Base-by-base conservation (phyloP, 495 filamentous ascomycete species). In the Aspergillus heteromorphus region DNA sequence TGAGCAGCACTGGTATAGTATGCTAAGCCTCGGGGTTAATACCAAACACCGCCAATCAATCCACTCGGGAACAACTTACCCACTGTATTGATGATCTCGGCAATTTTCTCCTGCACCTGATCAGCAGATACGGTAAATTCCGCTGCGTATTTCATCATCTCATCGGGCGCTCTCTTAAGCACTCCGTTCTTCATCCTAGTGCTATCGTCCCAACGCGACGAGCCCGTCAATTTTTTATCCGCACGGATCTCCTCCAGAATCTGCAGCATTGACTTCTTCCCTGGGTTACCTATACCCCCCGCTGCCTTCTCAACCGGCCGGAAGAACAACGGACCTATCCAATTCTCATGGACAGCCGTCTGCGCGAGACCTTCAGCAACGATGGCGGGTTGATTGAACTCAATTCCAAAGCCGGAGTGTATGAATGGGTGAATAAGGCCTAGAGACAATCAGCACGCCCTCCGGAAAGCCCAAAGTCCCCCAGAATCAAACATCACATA, bases 351-450 rank as follows among this genome's bases (percentile, higher is more conserved):
- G 6, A 87, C 79, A 3, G 85, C 82, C 8, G 87, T 73, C 72
- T 92, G 83, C 2, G 92, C 88, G 6, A 95, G 76, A 2, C 72
- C 91, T 76, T 93, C 84, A 1, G 90, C 87, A 16, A 95, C 76
- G 38, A 96, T 83, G 34, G 87, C 88, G 4, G 87, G 88, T 62
- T 92, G 87, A 1, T 78, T 59, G 71, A 89, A 95, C 58, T 95
- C 89, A 16, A 96, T 58, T 1, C 85, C 90, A 62, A 88, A 93
- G 36, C 89, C 88, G 10, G 95, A 77, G 58, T 95, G 89, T 58
- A 96, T 95, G 6, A 92, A 55, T 8, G 89, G 88, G 62, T 96
- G 91, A 2, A 93, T 60, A 55, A 92, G 81, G 1, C 87, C 88
- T 76, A 2, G 55, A 14, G 11, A 30, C 52, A 10, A 52, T 14